Conservation (phyloP, 1,284 basidiomycete species). For the Austroboletus niveus region DNA sequence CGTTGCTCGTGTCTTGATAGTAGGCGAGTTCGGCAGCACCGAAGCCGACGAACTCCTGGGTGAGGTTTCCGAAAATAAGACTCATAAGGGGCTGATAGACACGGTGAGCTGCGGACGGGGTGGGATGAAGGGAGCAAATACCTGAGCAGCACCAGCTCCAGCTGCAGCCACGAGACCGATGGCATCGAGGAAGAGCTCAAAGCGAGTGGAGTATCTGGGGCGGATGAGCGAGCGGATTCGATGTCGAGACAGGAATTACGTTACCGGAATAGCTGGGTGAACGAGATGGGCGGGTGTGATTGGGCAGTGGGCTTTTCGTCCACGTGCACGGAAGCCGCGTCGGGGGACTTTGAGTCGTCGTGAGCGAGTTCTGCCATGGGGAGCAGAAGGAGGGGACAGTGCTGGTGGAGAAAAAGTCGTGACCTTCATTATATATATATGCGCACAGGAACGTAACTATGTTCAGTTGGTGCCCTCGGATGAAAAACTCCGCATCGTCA, state of each 20-base stretch:
- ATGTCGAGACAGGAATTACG: neutral
- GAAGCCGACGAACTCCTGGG: slow-evolving; percentile 74
- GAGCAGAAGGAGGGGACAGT: neutral
- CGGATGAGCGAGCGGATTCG: neutral
- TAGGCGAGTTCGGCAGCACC: slow-evolving; percentile 26
- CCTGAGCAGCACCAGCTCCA: slow-evolving; percentile 80
- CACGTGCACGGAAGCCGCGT: neutral
- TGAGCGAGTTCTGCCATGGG: neutral
- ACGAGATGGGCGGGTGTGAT: neutral
- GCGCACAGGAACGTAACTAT: too few species aligned
- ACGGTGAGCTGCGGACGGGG: too few species aligned
- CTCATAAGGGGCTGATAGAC: slow-evolving; percentile 72
- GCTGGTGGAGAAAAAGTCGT: neutral
- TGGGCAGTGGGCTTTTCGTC: neutral
- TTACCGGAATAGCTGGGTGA: neutral
- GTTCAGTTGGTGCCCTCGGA: too few species aligned
- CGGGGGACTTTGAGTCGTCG: neutral
- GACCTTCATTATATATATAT: neutral
- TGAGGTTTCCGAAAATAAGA: slow-evolving; percentile 78
- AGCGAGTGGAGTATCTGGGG: slow-evolving; percentile 43
- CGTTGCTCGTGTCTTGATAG: slow-evolving; percentile 23
- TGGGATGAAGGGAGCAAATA: slow-evolving; percentile 23
- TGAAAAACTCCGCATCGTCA: too few species aligned
- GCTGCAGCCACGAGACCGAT: slow-evolving; percentile 68
- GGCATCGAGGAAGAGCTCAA: slow-evolving; percentile 60